Conservation (phyloP, 257 asterid genomes). For the Solanum infundibuliforme region DNA sequence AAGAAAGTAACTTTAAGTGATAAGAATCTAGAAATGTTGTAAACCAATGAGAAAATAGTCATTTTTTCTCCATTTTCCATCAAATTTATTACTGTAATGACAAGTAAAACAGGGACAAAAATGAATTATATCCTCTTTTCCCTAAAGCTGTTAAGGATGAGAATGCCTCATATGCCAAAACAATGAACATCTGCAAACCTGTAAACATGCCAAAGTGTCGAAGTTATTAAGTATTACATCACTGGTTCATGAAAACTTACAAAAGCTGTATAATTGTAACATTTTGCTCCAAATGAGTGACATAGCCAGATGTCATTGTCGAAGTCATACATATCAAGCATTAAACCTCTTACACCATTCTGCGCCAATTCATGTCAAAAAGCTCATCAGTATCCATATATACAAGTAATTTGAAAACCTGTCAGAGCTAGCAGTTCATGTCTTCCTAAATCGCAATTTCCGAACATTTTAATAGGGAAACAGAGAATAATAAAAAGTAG, state of each 20-base stretch:
- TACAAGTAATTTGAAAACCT: neutral
- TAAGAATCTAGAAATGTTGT: neutral
- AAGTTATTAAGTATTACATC: neutral
- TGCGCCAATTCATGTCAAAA: constrained; percentile 26
- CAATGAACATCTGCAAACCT: neutral
- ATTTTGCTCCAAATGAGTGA: constrained; percentile 77
- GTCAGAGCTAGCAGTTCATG: neutral
- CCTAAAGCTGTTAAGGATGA: neutral
- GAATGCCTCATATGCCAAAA: neutral
- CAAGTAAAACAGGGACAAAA: neutral
- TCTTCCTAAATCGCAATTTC: neutral
- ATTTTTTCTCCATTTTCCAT: neutral
- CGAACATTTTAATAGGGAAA: neutral
- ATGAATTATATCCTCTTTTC: neutral
- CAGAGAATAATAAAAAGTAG: neutral
- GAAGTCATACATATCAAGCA: constrained; percentile 94
- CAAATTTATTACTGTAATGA: neutral
- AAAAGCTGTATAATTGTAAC: constrained; percentile 87
- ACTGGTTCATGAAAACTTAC: constrained; percentile 37
- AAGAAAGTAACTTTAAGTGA: neutral
- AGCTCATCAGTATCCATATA: neutral
- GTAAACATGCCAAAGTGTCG: neutral
- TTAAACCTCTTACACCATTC: constrained; percentile 93
- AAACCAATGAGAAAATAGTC: neutral
- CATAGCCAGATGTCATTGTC: constrained; percentile 85